Base-by-base conservation (phyloP, 371 early-diverging fungal species). In the Apophysomyces ossiformis region DNA sequence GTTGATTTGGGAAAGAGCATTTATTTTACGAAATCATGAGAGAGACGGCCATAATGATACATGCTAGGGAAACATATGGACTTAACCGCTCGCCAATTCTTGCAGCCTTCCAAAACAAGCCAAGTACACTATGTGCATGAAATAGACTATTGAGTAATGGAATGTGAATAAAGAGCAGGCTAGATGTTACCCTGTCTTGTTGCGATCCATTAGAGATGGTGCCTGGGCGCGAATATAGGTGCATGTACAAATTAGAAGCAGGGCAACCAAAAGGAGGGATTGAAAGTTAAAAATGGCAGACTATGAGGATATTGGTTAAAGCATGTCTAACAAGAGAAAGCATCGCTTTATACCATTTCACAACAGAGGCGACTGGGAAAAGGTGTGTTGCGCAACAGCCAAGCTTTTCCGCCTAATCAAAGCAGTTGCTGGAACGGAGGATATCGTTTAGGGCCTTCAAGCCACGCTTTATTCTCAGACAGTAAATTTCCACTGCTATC, bases 51-150 rank as follows among this genome's bases (percentile, higher is more conserved):
- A 95, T 95, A 54, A 85, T 68, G 38, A 94, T 75, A 66, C 94
- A 95, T 7, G 93, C 92, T 61, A 95, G 74, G 15, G 93, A 88
- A 12, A 95, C 95, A 62, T 94, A 95, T 36, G 94, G 94, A 60
- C 91, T 90, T 58, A 95, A 79, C 37, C 95, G 88, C 72, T 95
- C 95, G 5, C 95, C 93, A 84, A 96, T 90, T 68, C 96, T 85
- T 37, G 96, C 93, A 13, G 89, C 87, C 72, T 96, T 96, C 96
- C 96, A 96, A 65, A 95, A 91, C 47, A 96, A 75, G 15, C 96
- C 95, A 57, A 91, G 75, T 5, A 94, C 65, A 18, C 95, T 90
- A 68, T 0, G 50, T 2, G 4, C 32, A 18, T 9, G 21, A 4
- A 21, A 18, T 16, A n/a, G 26, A 26, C 43, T 11, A 7, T 61